Evolutionary conservation across 768 basidiomycete genomes (phyloP).

Genomic region (Postia placenta): DNA sequence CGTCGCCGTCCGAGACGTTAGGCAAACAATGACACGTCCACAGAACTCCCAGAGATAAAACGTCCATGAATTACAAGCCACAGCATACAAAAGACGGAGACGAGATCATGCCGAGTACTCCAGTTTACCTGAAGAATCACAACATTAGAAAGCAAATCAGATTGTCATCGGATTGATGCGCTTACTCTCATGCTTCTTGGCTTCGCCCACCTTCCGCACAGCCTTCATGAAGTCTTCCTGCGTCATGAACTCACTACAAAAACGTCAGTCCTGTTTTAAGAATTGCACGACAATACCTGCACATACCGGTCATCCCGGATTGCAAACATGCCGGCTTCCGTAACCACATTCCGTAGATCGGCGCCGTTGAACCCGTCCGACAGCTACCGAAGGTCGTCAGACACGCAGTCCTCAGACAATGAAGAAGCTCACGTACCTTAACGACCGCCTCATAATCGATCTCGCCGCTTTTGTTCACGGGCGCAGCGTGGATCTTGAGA

Average conservation of each 20-base stretch:
- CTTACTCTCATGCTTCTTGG: conserved; percentile 97
- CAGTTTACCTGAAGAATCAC: conserved; percentile 30
- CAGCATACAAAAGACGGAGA: not conserved
- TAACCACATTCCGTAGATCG: conserved; percentile 91
- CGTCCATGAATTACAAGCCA: not conserved
- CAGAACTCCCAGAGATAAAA: too few relatives aligned
- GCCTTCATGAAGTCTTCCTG: conserved; percentile 98
- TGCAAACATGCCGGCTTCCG: conserved; percentile 97
- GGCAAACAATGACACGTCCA: too few relatives aligned
- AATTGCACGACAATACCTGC: not conserved
- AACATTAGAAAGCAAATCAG: conserved; percentile 1
- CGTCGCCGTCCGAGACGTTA: too few relatives aligned
- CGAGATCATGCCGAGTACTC: conserved; percentile 34
- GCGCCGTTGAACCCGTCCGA: conserved; percentile 95
- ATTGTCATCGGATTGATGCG: conserved; percentile 7
- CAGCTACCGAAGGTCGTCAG: conserved; percentile 37
- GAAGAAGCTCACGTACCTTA: conserved; percentile 49
- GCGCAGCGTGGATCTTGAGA: conserved; percentile 91
- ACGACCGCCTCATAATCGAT: conserved; percentile 98
- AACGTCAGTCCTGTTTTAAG: not conserved
- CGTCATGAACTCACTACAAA: conserved; percentile 70
- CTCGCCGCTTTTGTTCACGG: conserved; percentile 91
- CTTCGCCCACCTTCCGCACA: conserved; percentile 89
- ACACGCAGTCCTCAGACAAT: not conserved
- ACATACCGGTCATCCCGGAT: conserved; percentile 88